A percentile compares a stretch with the other conserved stretches of the same genome.
Evolutionary conservation across 2,329 filamentous ascomycete genomes (phyloP).

Genomic region (Canariomyces notabilis): DNA sequence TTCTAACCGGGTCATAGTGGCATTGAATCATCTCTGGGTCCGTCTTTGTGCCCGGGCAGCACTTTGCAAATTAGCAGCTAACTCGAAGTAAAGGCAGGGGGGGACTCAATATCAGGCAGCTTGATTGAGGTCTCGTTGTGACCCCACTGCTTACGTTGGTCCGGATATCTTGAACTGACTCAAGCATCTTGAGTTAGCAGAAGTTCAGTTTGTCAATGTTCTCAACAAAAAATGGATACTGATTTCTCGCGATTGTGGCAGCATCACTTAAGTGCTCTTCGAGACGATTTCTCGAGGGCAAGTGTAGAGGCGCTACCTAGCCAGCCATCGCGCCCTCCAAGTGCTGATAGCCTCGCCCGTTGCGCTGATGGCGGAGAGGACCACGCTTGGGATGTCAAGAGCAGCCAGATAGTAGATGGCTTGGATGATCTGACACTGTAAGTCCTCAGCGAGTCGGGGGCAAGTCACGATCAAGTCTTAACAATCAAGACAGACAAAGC

Average conservation of each 20-base stretch:
- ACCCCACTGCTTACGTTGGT: too few species aligned
- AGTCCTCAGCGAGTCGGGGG: too few species aligned
- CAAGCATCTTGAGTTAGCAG: too few species aligned
- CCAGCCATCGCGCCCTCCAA: constrained; percentile 7
- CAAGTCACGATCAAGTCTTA: too few species aligned
- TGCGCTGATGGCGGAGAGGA: background rate
- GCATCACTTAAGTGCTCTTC: constrained; percentile 16
- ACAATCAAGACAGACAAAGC: constrained; percentile 12
- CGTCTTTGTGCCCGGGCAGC: too few species aligned
- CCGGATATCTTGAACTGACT: too few species aligned
- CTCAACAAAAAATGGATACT: constrained; percentile 4
- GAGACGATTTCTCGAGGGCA: constrained; percentile 15
- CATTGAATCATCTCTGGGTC: background rate
- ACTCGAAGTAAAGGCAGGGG: too few species aligned
- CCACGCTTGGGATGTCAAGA: constrained; percentile 17
- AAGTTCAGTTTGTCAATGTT: too few species aligned
- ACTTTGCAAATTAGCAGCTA: too few species aligned
- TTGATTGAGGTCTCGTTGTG: too few species aligned
- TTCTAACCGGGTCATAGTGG: too few species aligned
- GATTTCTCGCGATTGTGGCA: constrained; percentile 21
- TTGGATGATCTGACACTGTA: constrained; percentile 18
- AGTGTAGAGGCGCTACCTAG: constrained; percentile 13
- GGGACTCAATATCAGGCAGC: too few species aligned
- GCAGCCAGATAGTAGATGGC: constrained; percentile 18
- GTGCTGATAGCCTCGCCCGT: background rate